Percentiles rank a stretch among this genome's conserved stretches.
phyloP scores from a whole-genome alignment of 345 rosid species.

The Carallia brachiata region DNA sequence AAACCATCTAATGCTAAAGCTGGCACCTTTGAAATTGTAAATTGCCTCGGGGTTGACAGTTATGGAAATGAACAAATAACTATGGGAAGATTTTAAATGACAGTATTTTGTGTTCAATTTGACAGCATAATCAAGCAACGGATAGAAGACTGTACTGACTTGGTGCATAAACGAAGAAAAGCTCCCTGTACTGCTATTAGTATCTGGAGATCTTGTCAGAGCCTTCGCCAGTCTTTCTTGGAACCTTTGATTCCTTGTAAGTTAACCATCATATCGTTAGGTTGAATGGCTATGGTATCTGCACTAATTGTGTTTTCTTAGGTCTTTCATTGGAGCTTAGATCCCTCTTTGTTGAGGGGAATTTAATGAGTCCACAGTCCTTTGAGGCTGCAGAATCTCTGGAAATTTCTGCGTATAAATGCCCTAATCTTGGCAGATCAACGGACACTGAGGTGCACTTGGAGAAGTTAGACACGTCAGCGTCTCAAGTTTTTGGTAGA shows the following conservation, averaged over 20 bases:
- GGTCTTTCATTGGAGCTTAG: slow-evolving; percentile 51
- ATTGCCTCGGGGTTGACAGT: background rate
- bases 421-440: slow-evolving; percentile 1
- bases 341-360: slow-evolving; percentile 37
- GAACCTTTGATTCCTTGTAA: slow-evolving; percentile 67
- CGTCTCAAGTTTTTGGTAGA: background rate
- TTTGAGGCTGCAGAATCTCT: slow-evolving; percentile 9
- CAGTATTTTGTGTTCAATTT: slow-evolving; percentile 17
- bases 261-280: slow-evolving; percentile 16
- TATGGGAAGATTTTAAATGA: background rate
- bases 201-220: slow-evolving; percentile 42
- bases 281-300: slow-evolving; percentile 8
- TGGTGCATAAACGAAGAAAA: slow-evolving; percentile 57
- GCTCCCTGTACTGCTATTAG: slow-evolving; percentile 33
- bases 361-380: slow-evolving; percentile 14
- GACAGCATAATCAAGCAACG: slow-evolving; percentile 53
- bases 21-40: background rate
- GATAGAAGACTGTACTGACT: slow-evolving; percentile 54
- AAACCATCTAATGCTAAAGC: background rate
- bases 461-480: slow-evolving; percentile 6
- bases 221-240: slow-evolving; percentile 35
- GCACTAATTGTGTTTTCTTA: slow-evolving; percentile 38
- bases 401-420: slow-evolving; percentile 14
- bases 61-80: background rate
- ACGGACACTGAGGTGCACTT: slow-evolving; percentile 1